Evolutionary conservation across 163 green algal species (phyloP), one percentile per base, ranked within the genome.

Genomic region (Prototheca wickerhamii): DNA sequence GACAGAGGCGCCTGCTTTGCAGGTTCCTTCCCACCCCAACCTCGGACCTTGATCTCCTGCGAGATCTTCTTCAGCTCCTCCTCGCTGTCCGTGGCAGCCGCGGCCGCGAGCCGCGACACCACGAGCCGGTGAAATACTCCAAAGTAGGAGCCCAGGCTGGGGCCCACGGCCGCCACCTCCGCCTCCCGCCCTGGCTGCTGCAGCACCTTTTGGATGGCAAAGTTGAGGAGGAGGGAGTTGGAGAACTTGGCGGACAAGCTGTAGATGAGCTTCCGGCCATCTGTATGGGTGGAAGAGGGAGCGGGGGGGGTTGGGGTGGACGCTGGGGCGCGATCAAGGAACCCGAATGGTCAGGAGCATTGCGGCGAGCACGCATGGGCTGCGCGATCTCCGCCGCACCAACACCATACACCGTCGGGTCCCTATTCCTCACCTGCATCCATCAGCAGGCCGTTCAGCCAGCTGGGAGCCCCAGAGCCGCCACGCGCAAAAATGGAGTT

Each of bases 181-280:
- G 53, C 61, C 43, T 80, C 60, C 8, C 60, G 49, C 28, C 55
- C 65, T 17, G 62, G 65, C 70, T 73, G 74, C 65, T 70, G 72
- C 35, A 94, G 65, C 49, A 91, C 91, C 54, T 84, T 83, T 55
- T 93, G 85, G 44, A 95, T 87, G 10, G 86, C 86, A 70, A 88
- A 93, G 70, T 91, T 92, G 23, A 95, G 83, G 60, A 93, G 73
- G 74, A 92, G 69, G 71, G 84, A 86, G 73, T 84, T 89, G 49
- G 76, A 72, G 75, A 92, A 82, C 43, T 57, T 51, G 15, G 71
- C 71, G 4, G 79, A 84, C 58, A 95, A 78, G 28, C 84, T 68
- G 60, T 94, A 94, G 30, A 94, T 84, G 12, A 95, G 70, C 49
- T 81, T 65, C 4, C 87, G 74, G 3, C 87, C 86, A 25, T 54